These are phyloP conservation scores for Chytridiales sp. DNA, from an alignment of 371 early-diverging fungal species.

Conservation along the genomic window DNA sequence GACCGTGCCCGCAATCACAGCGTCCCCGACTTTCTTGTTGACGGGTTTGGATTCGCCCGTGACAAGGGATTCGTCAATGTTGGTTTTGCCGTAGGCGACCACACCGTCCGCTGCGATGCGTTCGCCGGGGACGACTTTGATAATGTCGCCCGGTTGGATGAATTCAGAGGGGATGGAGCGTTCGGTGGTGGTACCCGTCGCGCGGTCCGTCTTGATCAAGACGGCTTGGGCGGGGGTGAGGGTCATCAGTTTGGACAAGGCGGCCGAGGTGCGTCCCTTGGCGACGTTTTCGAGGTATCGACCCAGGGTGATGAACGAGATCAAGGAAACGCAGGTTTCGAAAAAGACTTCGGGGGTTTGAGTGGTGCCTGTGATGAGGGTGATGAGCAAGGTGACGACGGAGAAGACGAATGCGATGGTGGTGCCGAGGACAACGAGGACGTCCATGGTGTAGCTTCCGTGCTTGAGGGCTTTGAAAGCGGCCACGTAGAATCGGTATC, in stretches of 20 bases:
- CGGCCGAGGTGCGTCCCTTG: slow-evolving; percentile 88
- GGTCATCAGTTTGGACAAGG: slow-evolving; percentile 83
- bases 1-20: slow-evolving; percentile 90
- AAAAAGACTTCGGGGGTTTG: slow-evolving; percentile 79
- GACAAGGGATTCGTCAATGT: slow-evolving; percentile 95
- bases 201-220: slow-evolving; percentile 53
- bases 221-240: slow-evolving; percentile 77
- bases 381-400: slow-evolving; percentile 58
- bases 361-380: slow-evolving; percentile 40
- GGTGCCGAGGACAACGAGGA: slow-evolving; percentile 87
- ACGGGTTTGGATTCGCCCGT: slow-evolving; percentile 97
- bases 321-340: slow-evolving; percentile 87
- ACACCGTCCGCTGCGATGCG: slow-evolving; percentile 93
- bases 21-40: slow-evolving; percentile 63
- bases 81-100: slow-evolving; percentile 68
- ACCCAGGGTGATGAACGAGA: slow-evolving; percentile 87
- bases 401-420: slow-evolving; percentile 79
- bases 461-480: slow-evolving; percentile 79
- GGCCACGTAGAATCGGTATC: slow-evolving; percentile 72
- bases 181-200: slow-evolving; percentile 56
- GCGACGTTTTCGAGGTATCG: slow-evolving; percentile 91
- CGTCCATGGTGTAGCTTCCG: slow-evolving; percentile 92
- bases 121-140: slow-evolving; percentile 90
- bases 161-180: slow-evolving; percentile 79
- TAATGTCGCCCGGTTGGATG: slow-evolving; percentile 77